Percentiles rank a stretch among this genome's conserved stretches.
phyloP scores from a whole-genome alignment of 768 basidiomycete genomes.

The Hygrophoropsis aurantiaca region DNA sequence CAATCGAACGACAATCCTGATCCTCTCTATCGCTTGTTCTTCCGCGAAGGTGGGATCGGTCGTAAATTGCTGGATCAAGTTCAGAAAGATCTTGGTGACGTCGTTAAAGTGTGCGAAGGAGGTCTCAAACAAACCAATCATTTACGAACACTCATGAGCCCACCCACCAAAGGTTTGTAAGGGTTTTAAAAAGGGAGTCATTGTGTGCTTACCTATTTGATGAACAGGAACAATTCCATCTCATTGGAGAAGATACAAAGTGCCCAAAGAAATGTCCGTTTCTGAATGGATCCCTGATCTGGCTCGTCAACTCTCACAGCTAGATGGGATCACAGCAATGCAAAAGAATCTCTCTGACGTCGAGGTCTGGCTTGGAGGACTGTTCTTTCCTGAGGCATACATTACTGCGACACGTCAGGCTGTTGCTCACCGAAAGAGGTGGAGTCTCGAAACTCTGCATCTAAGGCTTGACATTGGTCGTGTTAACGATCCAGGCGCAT shows the following conservation, averaged over 20 bases:
- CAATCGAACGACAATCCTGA: constrained; percentile 66
- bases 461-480: constrained; percentile 81
- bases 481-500: constrained; percentile 75
- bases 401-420: constrained; percentile 94
- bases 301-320: constrained; percentile 75
- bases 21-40: constrained; percentile 86
- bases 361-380: constrained; percentile 88
- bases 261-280: constrained; percentile 77
- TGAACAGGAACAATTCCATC: constrained; percentile 77
- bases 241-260: constrained; percentile 90
- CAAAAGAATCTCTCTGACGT: constrained; percentile 62
- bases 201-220: constrained; percentile 8
- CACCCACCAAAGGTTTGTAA: constrained; percentile 80
- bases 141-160: constrained; percentile 85
- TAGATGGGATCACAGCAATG: constrained; percentile 60
- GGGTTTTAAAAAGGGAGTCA: background rate
- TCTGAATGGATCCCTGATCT: constrained; percentile 87
- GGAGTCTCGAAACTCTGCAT: constrained; percentile 88
- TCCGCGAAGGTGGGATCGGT: constrained; percentile 83
- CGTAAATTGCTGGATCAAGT: constrained; percentile 77
- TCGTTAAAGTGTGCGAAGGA: constrained; percentile 84
- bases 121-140: constrained; percentile 95
- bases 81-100: constrained; percentile 75
- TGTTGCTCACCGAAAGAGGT: constrained; percentile 89
- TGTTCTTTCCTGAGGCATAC: constrained; percentile 97